Evolutionary conservation across 768 basidiomycete genomes (phyloP), one percentile per base, ranked within the genome.

Genomic region (Calocera cornea): DNA sequence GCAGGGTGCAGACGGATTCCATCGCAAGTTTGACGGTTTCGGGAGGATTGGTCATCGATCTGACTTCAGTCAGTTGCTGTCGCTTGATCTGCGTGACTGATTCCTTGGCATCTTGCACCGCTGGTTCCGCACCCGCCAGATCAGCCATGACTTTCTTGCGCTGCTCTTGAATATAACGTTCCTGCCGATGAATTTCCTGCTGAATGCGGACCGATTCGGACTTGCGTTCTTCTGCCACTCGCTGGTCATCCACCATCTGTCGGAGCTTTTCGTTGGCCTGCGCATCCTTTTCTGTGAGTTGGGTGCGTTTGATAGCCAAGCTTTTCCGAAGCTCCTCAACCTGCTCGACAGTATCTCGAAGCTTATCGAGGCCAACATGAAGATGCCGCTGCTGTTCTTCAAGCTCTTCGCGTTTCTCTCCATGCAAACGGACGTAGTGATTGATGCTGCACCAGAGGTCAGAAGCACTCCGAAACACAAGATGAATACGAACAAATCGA

Each of bases 321-420:
- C 94, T 97, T 78, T 90, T 91, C 66, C 95, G 85, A 31, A 99
- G 83, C 73, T 97, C 90, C 77, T 98, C 97, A 38, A 99, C 97
- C 75, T 98, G 95, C 0, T 88, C 89, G 69, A 99, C 95, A 0
- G 97, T 99, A 68, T 95, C 92, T 34, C 86, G 87, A 31, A 98
- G 84, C 77, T 99, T 99, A 77, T 98, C 95, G 64, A 99, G 84
- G 67, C 97, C 97, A 69, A 98, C 93, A 72, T 99, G 97, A 66
- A 99, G 83, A 79, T 99, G 97, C 34, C 97, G 89, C 73, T 98
- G 97, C 74, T 99, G 95, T 75, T 99, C 97, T 76, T 98, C 97
- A 19, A 99, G 81, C 73, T 97, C 95, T 70, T 97, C 95, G 14
- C 92, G 89, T 77, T 98, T 99, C 77, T 98, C 95, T 64, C 87